Percentiles rank a stretch among this genome's conserved stretches.
Evolutionary conservation across 1,284 basidiomycete species (phyloP).

Genomic region (Phaffia rhodozyma): DNA sequence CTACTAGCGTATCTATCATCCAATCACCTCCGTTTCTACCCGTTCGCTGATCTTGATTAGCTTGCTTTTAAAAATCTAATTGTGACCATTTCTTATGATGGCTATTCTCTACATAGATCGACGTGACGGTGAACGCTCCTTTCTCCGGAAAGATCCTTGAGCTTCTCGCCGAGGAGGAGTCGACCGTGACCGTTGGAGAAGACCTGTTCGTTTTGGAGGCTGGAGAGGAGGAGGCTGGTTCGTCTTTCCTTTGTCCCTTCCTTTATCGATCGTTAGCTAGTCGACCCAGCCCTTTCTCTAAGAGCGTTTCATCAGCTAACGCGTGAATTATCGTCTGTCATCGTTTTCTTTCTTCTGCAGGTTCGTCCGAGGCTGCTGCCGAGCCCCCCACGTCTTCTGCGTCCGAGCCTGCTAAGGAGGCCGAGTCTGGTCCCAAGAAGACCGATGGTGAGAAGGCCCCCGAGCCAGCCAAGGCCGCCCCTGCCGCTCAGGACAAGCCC

Average conservation of each 20-base stretch:
- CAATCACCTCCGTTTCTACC: background rate
- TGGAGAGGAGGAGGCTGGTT: conserved; percentile 51
- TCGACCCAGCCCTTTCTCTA: background rate
- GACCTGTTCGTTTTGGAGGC: conserved; percentile 86
- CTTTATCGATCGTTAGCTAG: background rate
- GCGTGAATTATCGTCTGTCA: background rate
- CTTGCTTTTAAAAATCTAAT: conserved; percentile 1
- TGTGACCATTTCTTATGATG: conserved; percentile 16
- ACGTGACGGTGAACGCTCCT: conserved; percentile 93
- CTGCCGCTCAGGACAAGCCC: conserved; percentile 33
- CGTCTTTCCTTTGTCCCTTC: conserved; percentile 12
- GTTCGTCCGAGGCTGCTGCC: background rate
- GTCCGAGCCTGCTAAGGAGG: conserved; percentile 26
- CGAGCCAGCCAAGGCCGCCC: conserved; percentile 34
- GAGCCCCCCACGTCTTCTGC: conserved; percentile 18
- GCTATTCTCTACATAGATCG: conserved; percentile 51
- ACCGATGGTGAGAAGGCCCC: conserved; percentile 27
- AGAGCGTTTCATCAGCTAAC: background rate
- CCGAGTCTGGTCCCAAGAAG: conserved; percentile 35
- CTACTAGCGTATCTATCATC: background rate
- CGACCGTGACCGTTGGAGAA: conserved; percentile 88
- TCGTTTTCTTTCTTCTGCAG: background rate
- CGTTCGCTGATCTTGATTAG: background rate
- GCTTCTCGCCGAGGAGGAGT: conserved; percentile 78
- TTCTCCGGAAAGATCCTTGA: conserved; percentile 78